Conservation (phyloP, 345 rosid species). For the Eucalyptus curtisii region DNA sequence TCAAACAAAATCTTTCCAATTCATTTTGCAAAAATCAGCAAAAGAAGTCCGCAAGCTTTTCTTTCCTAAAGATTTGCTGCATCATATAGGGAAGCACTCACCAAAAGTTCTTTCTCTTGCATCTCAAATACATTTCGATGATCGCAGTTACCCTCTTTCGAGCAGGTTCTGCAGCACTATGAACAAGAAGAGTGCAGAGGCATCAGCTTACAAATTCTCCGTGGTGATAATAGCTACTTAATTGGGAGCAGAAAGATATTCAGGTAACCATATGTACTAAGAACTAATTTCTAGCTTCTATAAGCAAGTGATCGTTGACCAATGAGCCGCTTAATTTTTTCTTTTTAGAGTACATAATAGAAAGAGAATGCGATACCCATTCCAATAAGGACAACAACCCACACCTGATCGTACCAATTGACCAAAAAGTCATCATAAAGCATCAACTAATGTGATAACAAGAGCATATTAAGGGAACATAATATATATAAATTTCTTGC, state of each 20-base stretch:
- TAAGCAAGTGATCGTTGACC: neutral
- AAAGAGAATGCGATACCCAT: neutral
- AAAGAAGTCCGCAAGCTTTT: neutral
- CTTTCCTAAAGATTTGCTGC: neutral
- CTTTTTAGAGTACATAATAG: neutral
- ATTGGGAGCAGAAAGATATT: neutral
- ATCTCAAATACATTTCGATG: conserved; percentile 36
- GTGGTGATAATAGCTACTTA: neutral
- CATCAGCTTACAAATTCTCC: neutral
- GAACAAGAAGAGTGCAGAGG: neutral
- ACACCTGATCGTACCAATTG: neutral
- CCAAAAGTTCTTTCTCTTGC: conserved; percentile 76
- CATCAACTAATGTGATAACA: neutral
- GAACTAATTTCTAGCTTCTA: neutral
- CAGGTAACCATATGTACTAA: neutral
- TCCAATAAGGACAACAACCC: neutral
- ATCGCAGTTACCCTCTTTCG: conserved; percentile 17
- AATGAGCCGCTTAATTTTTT: neutral
- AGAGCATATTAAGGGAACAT: neutral
- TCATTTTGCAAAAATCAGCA: neutral
- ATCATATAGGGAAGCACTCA: conserved; percentile 7
- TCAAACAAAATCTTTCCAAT: neutral
- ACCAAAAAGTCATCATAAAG: neutral
- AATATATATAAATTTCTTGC: neutral
- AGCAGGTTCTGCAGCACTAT: conserved; percentile 44